Evolutionary conservation across 805 yeast genomes (phyloP), one percentile per base, ranked within the genome.

Genomic region (Blastobotrys terrestris): DNA sequence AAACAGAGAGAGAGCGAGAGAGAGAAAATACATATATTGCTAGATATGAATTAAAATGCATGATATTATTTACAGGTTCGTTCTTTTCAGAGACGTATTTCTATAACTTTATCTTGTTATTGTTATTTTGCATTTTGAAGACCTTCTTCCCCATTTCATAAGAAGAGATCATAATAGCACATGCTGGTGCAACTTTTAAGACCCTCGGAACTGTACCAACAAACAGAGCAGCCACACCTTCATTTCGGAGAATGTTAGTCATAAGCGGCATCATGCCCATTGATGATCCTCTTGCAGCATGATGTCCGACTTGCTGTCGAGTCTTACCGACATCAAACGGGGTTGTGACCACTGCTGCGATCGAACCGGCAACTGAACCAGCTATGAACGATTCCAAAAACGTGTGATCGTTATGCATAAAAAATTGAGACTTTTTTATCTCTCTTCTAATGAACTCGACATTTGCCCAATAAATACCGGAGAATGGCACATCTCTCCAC

Each of bases 321-420:
- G 99, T 94, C 63, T 94, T 94, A 3, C 97, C 98, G 7, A 94
- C 99, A 67, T 94, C 99, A 62, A 94, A 94, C 1, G 99, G 98
- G 53, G 95, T 90, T 1, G 99, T 94, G 43, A 78, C 72, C 1
- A 92, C 60, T 0, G 98, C 97, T 0, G 97, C 97, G 2, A 87
- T 70, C 0, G 85, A 68, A 0, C 99, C 99, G 2, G 95, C 82
- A 0, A 85, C 57, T 0, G 92, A 85, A 0, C 99, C 99, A 8
- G 94, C 79, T 2, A 86, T 55, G 63, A 92, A 91, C 2, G 73
- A 63, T 50, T 70, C 67, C 2, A 53, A 43, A 48, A 72, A 68
- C 2, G 68, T 60, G 18, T 64, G 65, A 11, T 63, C 54, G 4
- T 51, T 44, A 15, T 55, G 54, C 3, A 31, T 43, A 48, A 61